phyloP scores from a whole-genome alignment of 2,329 filamentous ascomycete species.

The Aureobasidium sp. region DNA sequence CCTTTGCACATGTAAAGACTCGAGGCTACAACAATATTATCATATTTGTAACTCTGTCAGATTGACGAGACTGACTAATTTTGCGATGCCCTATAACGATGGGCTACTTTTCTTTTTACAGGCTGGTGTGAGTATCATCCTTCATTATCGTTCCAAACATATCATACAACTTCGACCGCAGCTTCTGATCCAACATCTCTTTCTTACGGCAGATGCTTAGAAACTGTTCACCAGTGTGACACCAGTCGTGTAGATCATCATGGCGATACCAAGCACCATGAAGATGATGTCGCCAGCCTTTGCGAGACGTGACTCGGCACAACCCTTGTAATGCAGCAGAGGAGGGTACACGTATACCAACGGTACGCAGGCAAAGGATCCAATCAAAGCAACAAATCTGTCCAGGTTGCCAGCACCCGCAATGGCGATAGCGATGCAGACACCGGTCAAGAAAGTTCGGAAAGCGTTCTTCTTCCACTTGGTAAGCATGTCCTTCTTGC shows the following conservation, averaged over 20 bases:
- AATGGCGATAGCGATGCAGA: conserved; percentile 57
- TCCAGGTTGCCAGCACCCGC: conserved; percentile 63
- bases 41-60: background rate
- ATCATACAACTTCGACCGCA: background rate
- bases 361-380: conserved; percentile 66
- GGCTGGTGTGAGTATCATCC: background rate
- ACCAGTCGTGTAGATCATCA: conserved; percentile 65
- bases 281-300: conserved; percentile 56
- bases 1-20: background rate
- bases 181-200: background rate
- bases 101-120: background rate
- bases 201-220: background rate
- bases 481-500: conserved; percentile 56
- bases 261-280: conserved; percentile 55
- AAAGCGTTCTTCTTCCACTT: conserved; percentile 75
- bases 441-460: conserved; percentile 48
- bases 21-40: background rate
- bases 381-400: conserved; percentile 68
- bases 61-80: background rate
- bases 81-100: background rate
- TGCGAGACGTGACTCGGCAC: conserved; percentile 50
- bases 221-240: conserved; percentile 46
- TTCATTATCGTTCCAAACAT: conserved; percentile 7
- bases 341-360: conserved; percentile 73
- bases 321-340: conserved; percentile 60